Base-by-base conservation (phyloP, 345 rosid species). In the Xanthoceras sorbifolium region DNA sequence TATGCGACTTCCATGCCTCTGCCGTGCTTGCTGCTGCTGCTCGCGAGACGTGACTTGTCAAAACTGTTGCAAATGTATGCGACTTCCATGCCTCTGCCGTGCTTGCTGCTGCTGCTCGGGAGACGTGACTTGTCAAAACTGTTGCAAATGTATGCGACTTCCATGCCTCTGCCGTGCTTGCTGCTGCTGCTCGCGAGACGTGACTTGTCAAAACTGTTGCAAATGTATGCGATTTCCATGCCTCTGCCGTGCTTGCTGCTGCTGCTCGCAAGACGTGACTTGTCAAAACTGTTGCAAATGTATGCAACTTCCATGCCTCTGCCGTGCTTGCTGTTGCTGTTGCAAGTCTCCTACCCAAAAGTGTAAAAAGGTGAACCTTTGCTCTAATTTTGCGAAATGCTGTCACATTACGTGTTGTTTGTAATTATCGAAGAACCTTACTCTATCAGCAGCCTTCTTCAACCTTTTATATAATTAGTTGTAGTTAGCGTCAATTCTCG, bases 331-430 rank as follows among this genome's bases (percentile, higher is more conserved):
- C 50, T 44, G 78, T 64, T 72, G 82, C 68, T n/a, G n/a, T n/a
- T 76, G 67, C 55, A 31, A 44, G 26, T 54, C 78, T 23, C 11
- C n/a, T 7, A n/a, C 11, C 32, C 22, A 6, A 38, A 67, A 31
- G 0, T 72, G 78, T 68, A 54, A 20, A 22, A 72, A 78, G 62
- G 70, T 82, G 62, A 82, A 67, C 32, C 77, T 38, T 75, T 52
- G 80, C 61, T 75, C 74, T 46, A 65, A 34, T 75, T 77, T 78
- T 70, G 65, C 54, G 5, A 77, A 48, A 61, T 28, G 52, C 38
- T 67, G 78, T 59, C 11, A 17, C 34, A 66, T n/a, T 25, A 48
- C 81, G 17, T 81, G 59, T 77, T 77, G 83, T 60, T 42, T 68
- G 26, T 74, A 76, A 67, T 62, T 68, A n/a, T 64, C 22, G 28